These are phyloP conservation scores for Myriosclerotinia duriaeana DNA, from an alignment of 2,329 filamentous ascomycete genomes.

Conservation along the genomic window DNA sequence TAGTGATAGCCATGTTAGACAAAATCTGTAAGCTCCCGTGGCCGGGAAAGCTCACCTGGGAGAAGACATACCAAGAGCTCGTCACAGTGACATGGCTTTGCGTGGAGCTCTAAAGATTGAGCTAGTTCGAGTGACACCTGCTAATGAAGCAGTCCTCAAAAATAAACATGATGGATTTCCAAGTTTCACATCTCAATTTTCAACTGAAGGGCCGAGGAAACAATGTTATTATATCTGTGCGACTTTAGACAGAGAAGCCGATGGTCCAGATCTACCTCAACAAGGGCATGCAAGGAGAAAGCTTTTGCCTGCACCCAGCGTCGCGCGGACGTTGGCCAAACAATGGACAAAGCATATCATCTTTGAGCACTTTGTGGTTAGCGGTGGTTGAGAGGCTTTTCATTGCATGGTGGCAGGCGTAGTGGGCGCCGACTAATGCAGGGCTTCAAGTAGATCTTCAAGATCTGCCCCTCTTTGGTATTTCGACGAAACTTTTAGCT, in stretches of 20 bases:
- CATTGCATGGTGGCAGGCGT: neutral
- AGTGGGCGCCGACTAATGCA: neutral
- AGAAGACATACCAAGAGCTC: neutral
- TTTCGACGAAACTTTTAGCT: neutral
- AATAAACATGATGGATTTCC: neutral
- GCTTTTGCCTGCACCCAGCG: neutral
- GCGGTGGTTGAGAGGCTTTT: neutral
- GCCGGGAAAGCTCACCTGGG: neutral
- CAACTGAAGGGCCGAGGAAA: neutral
- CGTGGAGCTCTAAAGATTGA: neutral
- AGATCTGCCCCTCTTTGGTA: neutral
- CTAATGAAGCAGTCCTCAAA: neutral
- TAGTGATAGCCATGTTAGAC: neutral
- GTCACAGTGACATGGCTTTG: neutral
- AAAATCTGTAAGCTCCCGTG: neutral
- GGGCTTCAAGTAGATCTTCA: neutral
- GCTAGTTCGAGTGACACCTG: neutral
- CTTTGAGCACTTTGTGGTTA: neutral
- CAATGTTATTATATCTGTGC: neutral
- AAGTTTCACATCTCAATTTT: neutral
- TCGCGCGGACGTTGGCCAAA: neutral
- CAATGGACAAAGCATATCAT: neutral
- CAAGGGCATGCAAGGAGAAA: slow-evolving; percentile 2
- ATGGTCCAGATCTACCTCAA: neutral
- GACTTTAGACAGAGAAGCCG: neutral